These are phyloP conservation scores for Lachnellula cervina DNA, from an alignment of 2,329 filamentous ascomycete species.

Conservation along the genomic window DNA sequence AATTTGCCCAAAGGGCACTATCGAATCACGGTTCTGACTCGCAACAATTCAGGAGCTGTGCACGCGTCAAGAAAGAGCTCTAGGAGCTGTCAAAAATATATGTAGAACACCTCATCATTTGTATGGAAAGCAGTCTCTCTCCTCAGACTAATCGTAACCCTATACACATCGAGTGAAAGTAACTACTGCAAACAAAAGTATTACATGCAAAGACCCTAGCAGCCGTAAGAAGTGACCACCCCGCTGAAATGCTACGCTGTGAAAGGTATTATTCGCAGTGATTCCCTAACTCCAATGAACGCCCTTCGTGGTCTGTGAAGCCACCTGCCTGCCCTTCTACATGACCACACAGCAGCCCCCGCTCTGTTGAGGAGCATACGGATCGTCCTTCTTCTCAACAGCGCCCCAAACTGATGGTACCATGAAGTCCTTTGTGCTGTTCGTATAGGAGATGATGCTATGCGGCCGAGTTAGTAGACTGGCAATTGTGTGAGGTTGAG, in stretches of 20 bases:
- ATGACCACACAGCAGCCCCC: conserved; percentile 85
- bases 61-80: not conserved
- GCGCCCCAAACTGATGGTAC: conserved; percentile 91
- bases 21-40: not conserved
- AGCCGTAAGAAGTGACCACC: conserved; percentile 8
- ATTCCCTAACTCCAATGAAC: conserved; percentile 23
- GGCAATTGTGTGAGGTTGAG: conserved; percentile 6
- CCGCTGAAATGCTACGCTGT: conserved; percentile 14
- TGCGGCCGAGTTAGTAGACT: not conserved
- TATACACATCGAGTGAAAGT: conserved; percentile 22
- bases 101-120: not conserved
- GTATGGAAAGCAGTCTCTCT: conserved; percentile 1
- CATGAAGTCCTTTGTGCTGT: conserved; percentile 98
- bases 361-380: conserved; percentile 65
- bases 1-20: not conserved
- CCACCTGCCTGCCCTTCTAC: conserved; percentile 44
- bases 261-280: conserved; percentile 23
- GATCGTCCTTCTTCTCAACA: conserved; percentile 92
- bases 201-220: conserved; percentile 24
- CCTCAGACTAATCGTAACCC: conserved; percentile 14
- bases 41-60: not conserved
- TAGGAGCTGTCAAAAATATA: not conserved
- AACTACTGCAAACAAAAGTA: conserved; percentile 26
- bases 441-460: conserved; percentile 97
- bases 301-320: conserved; percentile 13